These are phyloP conservation scores for Anastatica hierochuntica DNA, from an alignment of 345 rosid genomes.

Conservation along the genomic window DNA sequence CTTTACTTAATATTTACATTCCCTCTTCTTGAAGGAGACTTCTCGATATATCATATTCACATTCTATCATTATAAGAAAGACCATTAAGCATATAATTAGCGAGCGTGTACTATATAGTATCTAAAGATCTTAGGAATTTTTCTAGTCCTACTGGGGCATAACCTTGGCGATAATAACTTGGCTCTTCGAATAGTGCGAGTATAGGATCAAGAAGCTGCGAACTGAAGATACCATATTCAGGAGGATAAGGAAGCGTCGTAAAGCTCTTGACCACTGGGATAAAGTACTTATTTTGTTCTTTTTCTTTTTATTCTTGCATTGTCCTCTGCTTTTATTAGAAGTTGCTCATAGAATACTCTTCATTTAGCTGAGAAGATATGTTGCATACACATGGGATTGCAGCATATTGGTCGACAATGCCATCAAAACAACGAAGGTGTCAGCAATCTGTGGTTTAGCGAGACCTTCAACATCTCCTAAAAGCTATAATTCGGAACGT, in stretches of 20 bases:
- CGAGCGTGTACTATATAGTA: not conserved
- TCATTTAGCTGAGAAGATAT: slow-evolving; percentile 73
- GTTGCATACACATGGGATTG: slow-evolving; percentile 77
- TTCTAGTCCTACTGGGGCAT: not conserved
- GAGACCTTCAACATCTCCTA: slow-evolving; percentile 30
- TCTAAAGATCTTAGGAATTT: not conserved
- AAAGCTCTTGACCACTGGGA: slow-evolving; percentile 87
- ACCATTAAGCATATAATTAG: not conserved
- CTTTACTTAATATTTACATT: not conserved
- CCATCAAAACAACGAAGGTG: slow-evolving; percentile 13
- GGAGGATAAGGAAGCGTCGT: slow-evolving; percentile 50
- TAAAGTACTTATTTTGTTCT: slow-evolving; percentile 41
- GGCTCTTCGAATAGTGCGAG: slow-evolving; percentile 46
- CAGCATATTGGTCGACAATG: slow-evolving; percentile 42
- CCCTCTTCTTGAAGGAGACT: not conserved
- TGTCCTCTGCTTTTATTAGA: slow-evolving; percentile 2
- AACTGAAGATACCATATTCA: slow-evolving; percentile 64
- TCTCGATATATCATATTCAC: not conserved
- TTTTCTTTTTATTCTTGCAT: not conserved
- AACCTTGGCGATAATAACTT: slow-evolving; percentile 15
- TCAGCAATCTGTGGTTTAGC: slow-evolving; percentile 29
- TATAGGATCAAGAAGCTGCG: slow-evolving; percentile 74
- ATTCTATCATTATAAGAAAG: not conserved
- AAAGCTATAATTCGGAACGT: slow-evolving; percentile 26
- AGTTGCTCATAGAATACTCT: slow-evolving; percentile 10